A percentile compares a stretch with the other conserved stretches of the same genome.
Conservation (phyloP, 129 eudicot genomes). For the Ambrosia artemisiifolia region DNA sequence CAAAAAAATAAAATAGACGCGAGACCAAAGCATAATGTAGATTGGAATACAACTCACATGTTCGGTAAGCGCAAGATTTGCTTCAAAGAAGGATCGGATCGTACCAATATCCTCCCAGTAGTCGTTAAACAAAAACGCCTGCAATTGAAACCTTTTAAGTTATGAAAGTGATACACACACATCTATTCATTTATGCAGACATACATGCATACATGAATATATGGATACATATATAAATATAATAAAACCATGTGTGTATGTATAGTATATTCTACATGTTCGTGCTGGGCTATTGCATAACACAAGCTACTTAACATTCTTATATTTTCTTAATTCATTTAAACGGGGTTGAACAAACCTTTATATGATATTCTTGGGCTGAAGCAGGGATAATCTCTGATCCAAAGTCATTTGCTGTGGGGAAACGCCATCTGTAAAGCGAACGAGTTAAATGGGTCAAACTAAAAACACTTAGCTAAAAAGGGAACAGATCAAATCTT, state of each 20-base stretch:
- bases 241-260: not conserved
- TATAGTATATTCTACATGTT: not conserved
- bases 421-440: constrained; percentile 87
- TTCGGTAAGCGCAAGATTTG: constrained; percentile 92
- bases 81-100: constrained; percentile 89
- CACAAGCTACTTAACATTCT: not conserved
- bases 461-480: not conserved
- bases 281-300: not conserved
- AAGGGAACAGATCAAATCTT: not conserved
- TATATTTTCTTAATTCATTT: not conserved
- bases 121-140: constrained; percentile 92
- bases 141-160: constrained; percentile 21
- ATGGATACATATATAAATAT: not conserved
- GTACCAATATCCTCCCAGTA: constrained; percentile 99
- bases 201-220: not conserved
- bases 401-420: constrained; percentile 96
- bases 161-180: not conserved
- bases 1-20: not conserved
- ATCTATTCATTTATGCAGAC: too few species aligned
- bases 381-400: constrained; percentile 98
- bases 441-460: not conserved
- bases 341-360: constrained; percentile 42
- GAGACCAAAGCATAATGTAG: not conserved
- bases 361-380: constrained; percentile 59
- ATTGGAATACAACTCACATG: constrained; percentile 60